Evolutionary conservation across 139 green algal genomes (phyloP).

Genomic region (Chlorella ohadii): DNA sequence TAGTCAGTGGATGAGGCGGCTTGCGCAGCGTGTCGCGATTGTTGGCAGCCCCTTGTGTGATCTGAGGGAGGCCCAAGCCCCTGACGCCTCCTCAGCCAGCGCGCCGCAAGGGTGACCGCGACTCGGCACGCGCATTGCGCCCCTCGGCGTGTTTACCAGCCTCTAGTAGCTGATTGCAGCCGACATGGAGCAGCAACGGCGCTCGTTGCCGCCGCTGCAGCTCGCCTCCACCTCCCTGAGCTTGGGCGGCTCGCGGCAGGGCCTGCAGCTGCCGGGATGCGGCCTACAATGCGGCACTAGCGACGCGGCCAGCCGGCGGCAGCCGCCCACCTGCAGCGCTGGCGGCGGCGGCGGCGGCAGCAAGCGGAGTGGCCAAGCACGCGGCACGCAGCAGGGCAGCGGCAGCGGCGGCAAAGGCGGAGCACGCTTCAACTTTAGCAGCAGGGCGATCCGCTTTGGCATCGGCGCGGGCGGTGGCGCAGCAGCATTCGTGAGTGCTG

Average conservation of each 20-base stretch:
- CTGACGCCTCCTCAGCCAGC: no score
- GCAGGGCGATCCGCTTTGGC: not conserved
- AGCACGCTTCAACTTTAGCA: conserved; percentile 31
- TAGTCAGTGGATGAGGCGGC: no score
- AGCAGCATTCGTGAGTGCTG: conserved; percentile 21
- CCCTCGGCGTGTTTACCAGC: no score
- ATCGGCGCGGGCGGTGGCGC: conserved; percentile 9
- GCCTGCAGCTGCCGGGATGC: not conserved
- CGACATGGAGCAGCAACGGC: conserved; percentile 1
- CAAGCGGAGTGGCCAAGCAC: not conserved
- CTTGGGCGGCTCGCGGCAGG: no score
- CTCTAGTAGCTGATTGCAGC: no score
- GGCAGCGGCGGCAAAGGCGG: not conserved
- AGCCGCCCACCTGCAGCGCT: not conserved
- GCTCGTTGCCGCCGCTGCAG: conserved; percentile 17
- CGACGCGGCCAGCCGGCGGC: not conserved
- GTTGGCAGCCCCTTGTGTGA: no score
- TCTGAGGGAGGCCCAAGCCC: no score
- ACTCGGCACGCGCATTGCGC: no score
- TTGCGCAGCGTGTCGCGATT: no score
- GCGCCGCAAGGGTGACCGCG: no score
- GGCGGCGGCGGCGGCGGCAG: not conserved
- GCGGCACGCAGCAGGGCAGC: not conserved
- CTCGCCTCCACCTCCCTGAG: conserved; percentile 3
- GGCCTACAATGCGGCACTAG: not conserved